Evolutionary conservation across 768 basidiomycete species (phyloP).

Genomic region (Guyanaporus albipodus): DNA sequence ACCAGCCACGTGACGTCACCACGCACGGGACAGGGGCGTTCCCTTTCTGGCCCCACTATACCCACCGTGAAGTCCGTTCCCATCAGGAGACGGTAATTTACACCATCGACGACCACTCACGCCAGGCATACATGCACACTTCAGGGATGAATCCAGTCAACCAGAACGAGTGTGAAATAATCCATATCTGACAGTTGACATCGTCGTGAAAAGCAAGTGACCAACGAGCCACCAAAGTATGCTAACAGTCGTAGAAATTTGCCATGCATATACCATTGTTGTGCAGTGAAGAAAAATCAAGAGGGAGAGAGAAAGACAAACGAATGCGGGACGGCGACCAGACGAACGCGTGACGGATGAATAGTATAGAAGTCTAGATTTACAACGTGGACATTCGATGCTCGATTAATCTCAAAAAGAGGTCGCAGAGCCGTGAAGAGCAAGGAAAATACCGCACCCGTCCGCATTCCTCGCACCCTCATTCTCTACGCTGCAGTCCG

Average conservation of each 20-base stretch:
- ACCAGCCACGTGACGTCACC: too few species aligned
- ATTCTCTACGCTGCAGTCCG: constrained; percentile 46
- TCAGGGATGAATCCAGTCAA: constrained; percentile 1
- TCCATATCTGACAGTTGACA: constrained; percentile 1
- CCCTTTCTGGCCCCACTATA: constrained; percentile 17
- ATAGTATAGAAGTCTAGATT: constrained; percentile 31
- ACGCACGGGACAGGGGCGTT: constrained; percentile 2
- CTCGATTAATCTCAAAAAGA: constrained; percentile 19
- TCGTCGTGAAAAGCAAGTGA: constrained; percentile 3
- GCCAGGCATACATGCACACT: background rate
- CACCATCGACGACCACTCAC: constrained; percentile 5
- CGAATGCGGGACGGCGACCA: constrained; percentile 18
- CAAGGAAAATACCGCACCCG: constrained; percentile 22
- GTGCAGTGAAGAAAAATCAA: constrained; percentile 7
- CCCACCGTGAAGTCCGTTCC: constrained; percentile 18
- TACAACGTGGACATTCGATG: constrained; percentile 33
- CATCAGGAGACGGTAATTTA: constrained; percentile 17
- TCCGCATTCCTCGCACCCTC: constrained; percentile 10
- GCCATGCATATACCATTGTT: constrained; percentile 19
- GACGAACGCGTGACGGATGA: constrained; percentile 11
- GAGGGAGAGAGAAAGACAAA: constrained; percentile 9
- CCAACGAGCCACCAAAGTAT: constrained; percentile 1
- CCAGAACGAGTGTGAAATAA: background rate
- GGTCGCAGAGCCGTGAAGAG: constrained; percentile 15
- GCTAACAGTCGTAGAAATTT: constrained; percentile 9